phyloP scores from a whole-genome alignment of 2,329 filamentous ascomycete species.

The Alternaria conjuncta region DNA sequence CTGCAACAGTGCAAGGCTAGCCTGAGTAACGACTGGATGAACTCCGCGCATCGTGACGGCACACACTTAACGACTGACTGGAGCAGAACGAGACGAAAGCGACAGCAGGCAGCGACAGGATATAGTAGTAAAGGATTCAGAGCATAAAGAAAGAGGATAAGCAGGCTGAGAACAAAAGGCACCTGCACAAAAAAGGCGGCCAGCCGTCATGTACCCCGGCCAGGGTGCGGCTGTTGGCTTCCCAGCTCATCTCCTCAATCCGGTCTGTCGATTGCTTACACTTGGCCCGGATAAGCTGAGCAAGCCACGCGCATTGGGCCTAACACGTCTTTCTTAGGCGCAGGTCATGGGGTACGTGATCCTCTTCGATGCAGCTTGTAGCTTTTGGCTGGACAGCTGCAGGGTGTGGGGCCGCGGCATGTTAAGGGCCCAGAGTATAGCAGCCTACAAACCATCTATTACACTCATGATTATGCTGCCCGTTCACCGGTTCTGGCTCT shows the following conservation, averaged over 20 bases:
- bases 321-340: background rate
- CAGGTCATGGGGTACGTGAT: background rate
- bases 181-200: background rate
- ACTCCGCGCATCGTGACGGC: background rate
- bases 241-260: background rate
- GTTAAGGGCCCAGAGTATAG: background rate
- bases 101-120: background rate
- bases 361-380: background rate
- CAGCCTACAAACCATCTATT: background rate
- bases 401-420: background rate
- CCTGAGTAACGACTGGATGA: background rate
- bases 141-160: background rate
- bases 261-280: background rate
- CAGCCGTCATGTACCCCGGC: background rate
- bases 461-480: background rate
- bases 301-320: background rate
- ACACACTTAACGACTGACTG: background rate
- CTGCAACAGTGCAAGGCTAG: background rate
- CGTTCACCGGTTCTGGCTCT: background rate
- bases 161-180: background rate
- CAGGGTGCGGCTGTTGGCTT: background rate
- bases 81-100: background rate
- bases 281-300: background rate
- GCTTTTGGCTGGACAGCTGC: background rate
- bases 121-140: background rate